Evolutionary conservation across 1,284 basidiomycete genomes (phyloP).

Genomic region (Athelia sp.): DNA sequence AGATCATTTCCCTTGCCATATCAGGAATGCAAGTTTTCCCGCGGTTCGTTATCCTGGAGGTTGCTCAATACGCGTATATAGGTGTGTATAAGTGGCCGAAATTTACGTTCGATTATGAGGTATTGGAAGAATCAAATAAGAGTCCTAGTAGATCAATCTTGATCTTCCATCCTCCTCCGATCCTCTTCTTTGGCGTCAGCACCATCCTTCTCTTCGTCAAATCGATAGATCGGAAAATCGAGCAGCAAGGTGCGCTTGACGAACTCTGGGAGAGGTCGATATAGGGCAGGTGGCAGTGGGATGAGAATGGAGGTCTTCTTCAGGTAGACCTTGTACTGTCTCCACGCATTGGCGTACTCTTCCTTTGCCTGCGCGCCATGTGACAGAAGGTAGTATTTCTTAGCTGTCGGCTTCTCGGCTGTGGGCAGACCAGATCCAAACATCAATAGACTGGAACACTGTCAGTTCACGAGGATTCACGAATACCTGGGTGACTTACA

Average conservation of each 20-base stretch:
- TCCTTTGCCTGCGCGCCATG: conserved; percentile 32
- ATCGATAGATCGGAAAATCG: conserved; percentile 61
- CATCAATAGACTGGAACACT: conserved; percentile 44
- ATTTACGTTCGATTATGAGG: no score
- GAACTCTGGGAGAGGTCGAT: conserved; percentile 47
- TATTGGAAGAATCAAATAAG: neutral
- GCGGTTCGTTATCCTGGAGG: no score
- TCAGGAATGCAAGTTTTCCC: neutral
- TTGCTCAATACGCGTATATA: conserved; percentile 14
- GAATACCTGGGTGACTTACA: conserved; percentile 34
- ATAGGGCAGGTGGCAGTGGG: conserved; percentile 59
- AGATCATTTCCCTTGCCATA: conserved; percentile 7
- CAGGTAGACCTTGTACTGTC: conserved; percentile 52
- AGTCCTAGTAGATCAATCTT: neutral
- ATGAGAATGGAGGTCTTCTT: conserved; percentile 61
- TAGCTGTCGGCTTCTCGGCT: conserved; percentile 68
- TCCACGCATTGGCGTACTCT: conserved; percentile 38
- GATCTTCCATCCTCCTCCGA: conserved; percentile 8
- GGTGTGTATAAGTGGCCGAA: no score
- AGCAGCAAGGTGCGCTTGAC: conserved; percentile 58
- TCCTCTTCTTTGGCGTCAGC: conserved; percentile 38
- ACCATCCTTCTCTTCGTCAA: conserved; percentile 51
- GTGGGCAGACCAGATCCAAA: conserved; percentile 70
- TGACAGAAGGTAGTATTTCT: conserved; percentile 59
- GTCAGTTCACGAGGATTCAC: neutral